Percentiles rank a stretch among this genome's conserved stretches.
phyloP scores from a whole-genome alignment of 495 filamentous ascomycete genomes.

The Durotheca rogersii region DNA sequence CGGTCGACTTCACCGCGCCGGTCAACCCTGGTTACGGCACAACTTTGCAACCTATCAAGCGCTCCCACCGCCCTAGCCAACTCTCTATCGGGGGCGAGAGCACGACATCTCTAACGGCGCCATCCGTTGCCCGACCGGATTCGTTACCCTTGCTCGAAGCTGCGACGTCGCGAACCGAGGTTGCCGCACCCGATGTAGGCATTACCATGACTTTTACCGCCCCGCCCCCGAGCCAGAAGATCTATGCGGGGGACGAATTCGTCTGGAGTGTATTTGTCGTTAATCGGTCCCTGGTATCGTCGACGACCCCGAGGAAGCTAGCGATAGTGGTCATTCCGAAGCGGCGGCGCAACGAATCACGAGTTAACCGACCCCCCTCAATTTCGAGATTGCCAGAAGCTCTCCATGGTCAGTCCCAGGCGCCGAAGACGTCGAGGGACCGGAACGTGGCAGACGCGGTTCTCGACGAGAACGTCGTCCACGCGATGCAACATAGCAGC shows the following conservation, averaged over 20 bases:
- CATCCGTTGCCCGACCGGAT: conserved; percentile 52
- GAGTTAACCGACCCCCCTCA: conserved; percentile 58
- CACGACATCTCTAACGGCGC: conserved; percentile 45
- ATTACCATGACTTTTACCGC: conserved; percentile 72
- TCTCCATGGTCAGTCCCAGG: conserved; percentile 10
- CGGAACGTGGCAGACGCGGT: conserved; percentile 68
- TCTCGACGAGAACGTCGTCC: conserved; percentile 79
- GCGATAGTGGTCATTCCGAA: conserved; percentile 77
- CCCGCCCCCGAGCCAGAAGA: conserved; percentile 45
- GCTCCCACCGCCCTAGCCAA: conserved; percentile 64
- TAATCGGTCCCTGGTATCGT: conserved; percentile 59
- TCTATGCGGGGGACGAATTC: conserved; percentile 72
- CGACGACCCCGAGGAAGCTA: conserved; percentile 64
- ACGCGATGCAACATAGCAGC: conserved; percentile 76
- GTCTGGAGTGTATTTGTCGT: conserved; percentile 87
- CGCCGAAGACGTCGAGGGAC: conserved; percentile 24
- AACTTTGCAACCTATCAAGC: conserved; percentile 58
- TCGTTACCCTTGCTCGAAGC: conserved; percentile 55
- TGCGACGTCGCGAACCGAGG: conserved; percentile 48
- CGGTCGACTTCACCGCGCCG: conserved; percentile 78
- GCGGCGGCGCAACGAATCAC: conserved; percentile 65
- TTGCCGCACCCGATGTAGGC: conserved; percentile 59
- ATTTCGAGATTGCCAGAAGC: conserved; percentile 33
- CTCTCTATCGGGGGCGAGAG: conserved; percentile 53
- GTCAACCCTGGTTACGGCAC: conserved; percentile 57